These are phyloP conservation scores for Samsoniella hepiali DNA, from an alignment of 2,329 filamentous ascomycete genomes.

Conservation along the genomic window DNA sequence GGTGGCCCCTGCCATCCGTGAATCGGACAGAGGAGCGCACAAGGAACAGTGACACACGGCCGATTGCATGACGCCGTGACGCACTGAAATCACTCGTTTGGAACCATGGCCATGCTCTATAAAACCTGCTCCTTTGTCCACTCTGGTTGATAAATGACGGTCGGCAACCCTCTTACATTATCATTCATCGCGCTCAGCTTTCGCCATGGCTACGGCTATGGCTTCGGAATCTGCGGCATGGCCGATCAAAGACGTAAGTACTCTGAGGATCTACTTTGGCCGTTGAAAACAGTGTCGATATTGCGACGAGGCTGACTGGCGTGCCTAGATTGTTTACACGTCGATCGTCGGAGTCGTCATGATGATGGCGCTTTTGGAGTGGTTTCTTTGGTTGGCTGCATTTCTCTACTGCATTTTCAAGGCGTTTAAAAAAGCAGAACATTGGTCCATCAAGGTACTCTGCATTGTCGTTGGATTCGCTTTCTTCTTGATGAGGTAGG, in stretches of 20 bases:
- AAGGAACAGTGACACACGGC: background rate
- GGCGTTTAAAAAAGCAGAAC: conserved; percentile 84
- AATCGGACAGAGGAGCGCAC: background rate
- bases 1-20: conserved; percentile 15
- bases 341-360: conserved; percentile 77
- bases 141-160: conserved; percentile 4
- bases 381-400: conserved; percentile 91
- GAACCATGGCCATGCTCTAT: background rate
- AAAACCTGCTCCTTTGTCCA: background rate
- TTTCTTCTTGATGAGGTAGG: conserved; percentile 74
- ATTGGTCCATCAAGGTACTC: conserved; percentile 76
- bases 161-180: background rate
- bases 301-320: conserved; percentile 20
- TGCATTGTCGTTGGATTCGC: conserved; percentile 70
- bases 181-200: too few species aligned
- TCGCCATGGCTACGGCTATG: conserved; percentile 10
- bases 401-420: conserved; percentile 90
- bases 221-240: conserved; percentile 31
- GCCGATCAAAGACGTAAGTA: conserved; percentile 46
- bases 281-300: too few species aligned
- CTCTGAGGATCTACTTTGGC: background rate
- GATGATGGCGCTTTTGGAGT: conserved; percentile 82
- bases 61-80: background rate
- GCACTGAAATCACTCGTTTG: background rate
- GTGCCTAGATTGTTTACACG: conserved; percentile 75